A percentile compares a stretch with the other conserved stretches of the same genome.
Conservation (phyloP, 257 asterid genomes). For the Ocimum tenuiflorum region DNA sequence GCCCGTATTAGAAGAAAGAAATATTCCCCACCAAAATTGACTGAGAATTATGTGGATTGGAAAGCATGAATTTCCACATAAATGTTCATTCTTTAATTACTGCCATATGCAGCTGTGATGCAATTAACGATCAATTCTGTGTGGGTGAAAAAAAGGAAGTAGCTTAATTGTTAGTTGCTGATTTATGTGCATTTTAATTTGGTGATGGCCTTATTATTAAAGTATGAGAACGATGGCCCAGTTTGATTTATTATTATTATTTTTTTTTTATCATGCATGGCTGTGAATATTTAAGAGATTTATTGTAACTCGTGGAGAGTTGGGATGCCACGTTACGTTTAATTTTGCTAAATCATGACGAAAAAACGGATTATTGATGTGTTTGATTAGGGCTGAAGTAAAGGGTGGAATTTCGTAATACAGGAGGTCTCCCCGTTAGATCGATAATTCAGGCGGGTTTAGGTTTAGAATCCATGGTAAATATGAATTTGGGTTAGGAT, state of each 20-base stretch:
- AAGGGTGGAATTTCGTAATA: no score
- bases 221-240: constrained; percentile 5
- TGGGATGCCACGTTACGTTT: background rate
- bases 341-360: background rate
- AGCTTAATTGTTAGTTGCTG: background rate
- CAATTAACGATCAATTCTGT: background rate
- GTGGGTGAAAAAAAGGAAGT: background rate
- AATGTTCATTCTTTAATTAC: constrained; percentile 8
- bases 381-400: no score
- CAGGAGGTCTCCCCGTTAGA: no score
- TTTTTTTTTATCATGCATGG: background rate
- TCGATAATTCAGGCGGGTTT: no score
- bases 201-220: background rate
- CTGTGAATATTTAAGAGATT: constrained; percentile 1
- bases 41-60: background rate
- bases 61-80: constrained; percentile 17
- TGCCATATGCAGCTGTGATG: background rate
- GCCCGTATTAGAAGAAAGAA: no score
- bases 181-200: constrained; percentile 13
- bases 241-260: background rate
- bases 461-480: no score
- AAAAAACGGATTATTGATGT: no score
- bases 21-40: no score
- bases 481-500: no score
- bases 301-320: background rate